Evolutionary conservation across 129 eudicot species (phyloP).

Genomic region (Centaurea solstitialis): DNA sequence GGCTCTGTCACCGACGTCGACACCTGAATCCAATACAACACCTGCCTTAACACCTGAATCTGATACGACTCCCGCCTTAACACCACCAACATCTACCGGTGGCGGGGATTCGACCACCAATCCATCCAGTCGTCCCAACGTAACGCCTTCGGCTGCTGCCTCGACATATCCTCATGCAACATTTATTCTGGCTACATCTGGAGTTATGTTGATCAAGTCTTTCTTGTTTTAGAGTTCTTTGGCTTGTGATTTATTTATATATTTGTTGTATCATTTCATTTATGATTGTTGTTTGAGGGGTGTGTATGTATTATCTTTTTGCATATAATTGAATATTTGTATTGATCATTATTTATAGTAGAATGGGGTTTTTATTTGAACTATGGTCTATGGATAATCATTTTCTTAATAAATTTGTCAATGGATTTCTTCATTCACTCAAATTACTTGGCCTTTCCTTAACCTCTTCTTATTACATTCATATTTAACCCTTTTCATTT

Average conservation of each 20-base stretch:
- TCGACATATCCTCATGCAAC: slow-evolving; percentile 39
- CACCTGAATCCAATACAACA: slow-evolving; percentile 56
- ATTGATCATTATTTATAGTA: not conserved
- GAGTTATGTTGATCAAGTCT: slow-evolving; percentile 35
- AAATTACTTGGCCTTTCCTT: too few species aligned
- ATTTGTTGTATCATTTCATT: not conserved
- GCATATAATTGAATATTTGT: not conserved
- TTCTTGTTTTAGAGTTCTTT: slow-evolving; percentile 10
- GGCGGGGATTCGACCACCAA: slow-evolving; percentile 39
- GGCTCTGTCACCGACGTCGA: slow-evolving; percentile 43
- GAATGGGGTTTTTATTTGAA: not conserved
- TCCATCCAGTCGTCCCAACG: slow-evolving; percentile 54
- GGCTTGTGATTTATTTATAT: not conserved
- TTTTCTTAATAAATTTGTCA: not conserved
- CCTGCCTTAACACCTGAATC: slow-evolving; percentile 50
- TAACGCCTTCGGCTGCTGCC: slow-evolving; percentile 59
- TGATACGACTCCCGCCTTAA: slow-evolving; percentile 39
- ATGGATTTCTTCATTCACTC: not conserved
- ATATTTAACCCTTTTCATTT: too few species aligned
- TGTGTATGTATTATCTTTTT: not conserved
- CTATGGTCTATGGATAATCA: not conserved
- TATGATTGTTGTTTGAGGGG: slow-evolving; percentile 7
- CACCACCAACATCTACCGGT: slow-evolving; percentile 46
- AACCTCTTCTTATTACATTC: too few species aligned
- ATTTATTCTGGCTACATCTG: slow-evolving; percentile 39